Evolutionary conservation across 2,329 filamentous ascomycete genomes (phyloP), one percentile per base, ranked within the genome.

Genomic region (Claviceps digitariae): DNA sequence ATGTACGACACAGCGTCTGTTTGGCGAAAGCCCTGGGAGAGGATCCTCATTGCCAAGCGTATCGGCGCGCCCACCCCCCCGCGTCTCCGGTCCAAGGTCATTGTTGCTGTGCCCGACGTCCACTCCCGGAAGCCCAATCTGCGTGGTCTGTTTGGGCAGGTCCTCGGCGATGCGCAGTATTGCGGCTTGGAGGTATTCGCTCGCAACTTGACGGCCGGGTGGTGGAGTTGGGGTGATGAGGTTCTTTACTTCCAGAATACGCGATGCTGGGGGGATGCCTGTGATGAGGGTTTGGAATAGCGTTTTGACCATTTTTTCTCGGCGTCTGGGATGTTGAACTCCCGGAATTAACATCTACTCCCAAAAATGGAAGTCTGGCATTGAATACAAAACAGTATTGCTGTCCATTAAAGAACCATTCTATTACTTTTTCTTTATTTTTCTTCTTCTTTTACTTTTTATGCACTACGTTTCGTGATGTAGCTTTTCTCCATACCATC

Each of bases 121-220:
- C 87, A 93, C 66, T 90, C 87, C 0, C 72, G 87, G 48, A 93
- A 93, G 64, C 87, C 87, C 3, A 87, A 82, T 61, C 63, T 91
- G 53, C 81, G 82, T 55, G 61, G 66, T 2, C 59, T 87, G 23
- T 77, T 89, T 49, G 74, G 77, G 52, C 68, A 73, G 4, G 60
- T 82, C n/a, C 61, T 87, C 29, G 70, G 71, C 0, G 58, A 62
- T 2, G 57, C 61, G 3, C 65, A 71, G 2, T 83, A 81, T 59
- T 62, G 64, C 17, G 85, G 77, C 2, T 69, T 90, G n/a, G 87
- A 93, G 66, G 72, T 90, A 2, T 93, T 91, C 69, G 84, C 86
- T 1, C 75, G 87, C 53, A 81, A 85, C 63, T 68, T 89, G 46
- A 87, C 86, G 1, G 75, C 80, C 8, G 84, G 84, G 0, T 91